Conservation (phyloP, 208 protist genomes). For the Leishmania major region DNA sequence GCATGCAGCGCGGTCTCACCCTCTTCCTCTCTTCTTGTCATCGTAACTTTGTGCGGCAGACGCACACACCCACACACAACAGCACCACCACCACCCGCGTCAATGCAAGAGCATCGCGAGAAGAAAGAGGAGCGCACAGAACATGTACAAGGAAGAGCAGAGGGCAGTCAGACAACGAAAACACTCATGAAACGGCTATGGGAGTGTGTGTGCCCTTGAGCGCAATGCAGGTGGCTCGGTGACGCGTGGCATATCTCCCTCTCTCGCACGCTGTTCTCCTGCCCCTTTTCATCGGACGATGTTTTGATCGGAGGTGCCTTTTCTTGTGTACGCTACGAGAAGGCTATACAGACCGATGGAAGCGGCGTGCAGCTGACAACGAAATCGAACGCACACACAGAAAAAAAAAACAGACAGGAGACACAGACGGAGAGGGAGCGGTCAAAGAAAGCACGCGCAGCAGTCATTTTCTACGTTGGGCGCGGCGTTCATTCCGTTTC, state of each 20-base stretch:
- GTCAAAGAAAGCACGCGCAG: too few species aligned
- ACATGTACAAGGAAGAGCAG: background rate
- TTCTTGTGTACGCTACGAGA: background rate
- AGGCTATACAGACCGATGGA: too few species aligned
- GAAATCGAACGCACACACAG: too few species aligned
- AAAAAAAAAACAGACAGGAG: background rate
- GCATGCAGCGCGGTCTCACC: background rate
- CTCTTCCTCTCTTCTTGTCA: background rate
- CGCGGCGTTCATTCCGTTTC: background rate
- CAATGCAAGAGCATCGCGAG: background rate
- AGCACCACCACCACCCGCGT: too few species aligned
- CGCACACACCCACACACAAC: too few species aligned
- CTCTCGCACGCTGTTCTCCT: background rate
- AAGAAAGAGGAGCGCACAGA: background rate
- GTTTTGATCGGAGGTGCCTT: background rate
- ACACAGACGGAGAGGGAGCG: too few species aligned
- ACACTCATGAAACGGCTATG: background rate
- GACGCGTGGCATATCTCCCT: background rate
- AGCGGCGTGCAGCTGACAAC: too few species aligned
- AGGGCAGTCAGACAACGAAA: background rate
- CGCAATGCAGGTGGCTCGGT: background rate
- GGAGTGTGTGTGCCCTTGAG: too few species aligned
- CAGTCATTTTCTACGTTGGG: too few species aligned
- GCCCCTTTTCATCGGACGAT: background rate
- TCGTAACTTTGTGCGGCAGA: background rate